These are phyloP conservation scores for Cyberlindnera galapagoensis DNA, from an alignment of 805 yeast genomes.

Conservation along the genomic window DNA sequence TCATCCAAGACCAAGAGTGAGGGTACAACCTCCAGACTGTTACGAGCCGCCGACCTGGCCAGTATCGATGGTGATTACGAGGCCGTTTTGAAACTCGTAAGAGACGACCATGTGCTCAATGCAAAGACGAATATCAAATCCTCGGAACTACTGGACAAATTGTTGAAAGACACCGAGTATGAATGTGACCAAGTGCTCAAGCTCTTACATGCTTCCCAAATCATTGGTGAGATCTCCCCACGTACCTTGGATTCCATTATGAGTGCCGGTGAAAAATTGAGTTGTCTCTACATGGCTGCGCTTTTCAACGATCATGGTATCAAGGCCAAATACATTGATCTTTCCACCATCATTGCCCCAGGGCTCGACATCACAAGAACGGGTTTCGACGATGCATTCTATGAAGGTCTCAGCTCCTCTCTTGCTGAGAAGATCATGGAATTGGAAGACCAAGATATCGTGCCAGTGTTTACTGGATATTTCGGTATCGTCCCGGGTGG, in stretches of 20 bases:
- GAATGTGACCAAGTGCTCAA: constrained; percentile 68
- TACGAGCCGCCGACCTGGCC: constrained; percentile 79
- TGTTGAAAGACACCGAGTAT: constrained; percentile 50
- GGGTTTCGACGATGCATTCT: constrained; percentile 64
- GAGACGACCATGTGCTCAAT: constrained; percentile 72
- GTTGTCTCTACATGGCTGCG: constrained; percentile 85
- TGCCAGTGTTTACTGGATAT: constrained; percentile 94
- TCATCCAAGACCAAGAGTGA: constrained; percentile 87
- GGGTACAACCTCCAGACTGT: constrained; percentile 87
- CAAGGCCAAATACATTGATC: constrained; percentile 70
- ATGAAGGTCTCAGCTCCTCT: constrained; percentile 44
- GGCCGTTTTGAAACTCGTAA: constrained; percentile 55
- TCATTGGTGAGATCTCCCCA: constrained; percentile 86
- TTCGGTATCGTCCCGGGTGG: constrained; percentile 98
- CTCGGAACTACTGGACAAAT: constrained; percentile 38
- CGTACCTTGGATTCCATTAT: constrained; percentile 85
- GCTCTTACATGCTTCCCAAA: constrained; percentile 77
- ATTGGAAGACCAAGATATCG: constrained; percentile 34
- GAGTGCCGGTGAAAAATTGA: constrained; percentile 90
- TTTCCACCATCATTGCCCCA: constrained; percentile 64
- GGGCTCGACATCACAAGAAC: constrained; percentile 44
- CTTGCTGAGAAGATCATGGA: constrained; percentile 44
- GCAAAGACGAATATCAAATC: constrained; percentile 50
- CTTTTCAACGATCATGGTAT: constrained; percentile 79
- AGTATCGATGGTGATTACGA: constrained; percentile 53